These are phyloP conservation scores for Candida tetrigidarum DNA, from an alignment of 1,139 yeast species.

Conservation along the genomic window DNA sequence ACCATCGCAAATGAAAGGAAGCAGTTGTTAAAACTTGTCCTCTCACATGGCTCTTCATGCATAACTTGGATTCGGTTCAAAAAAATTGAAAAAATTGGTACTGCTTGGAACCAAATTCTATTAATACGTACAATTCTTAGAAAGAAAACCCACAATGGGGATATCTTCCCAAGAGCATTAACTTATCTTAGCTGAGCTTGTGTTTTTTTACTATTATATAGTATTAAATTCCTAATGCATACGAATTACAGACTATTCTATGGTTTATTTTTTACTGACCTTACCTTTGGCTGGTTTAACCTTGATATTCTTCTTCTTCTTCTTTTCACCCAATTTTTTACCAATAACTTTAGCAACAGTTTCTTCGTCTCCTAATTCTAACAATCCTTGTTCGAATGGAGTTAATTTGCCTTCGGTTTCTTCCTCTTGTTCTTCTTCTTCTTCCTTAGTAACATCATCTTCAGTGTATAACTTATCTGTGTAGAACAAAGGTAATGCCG, in stretches of 20 bases:
- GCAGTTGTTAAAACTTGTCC: slow-evolving; percentile 40
- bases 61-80: slow-evolving; percentile 56
- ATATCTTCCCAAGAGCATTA: no score
- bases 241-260: no score
- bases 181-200: no score
- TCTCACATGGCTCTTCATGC: slow-evolving; percentile 50
- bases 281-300: slow-evolving; percentile 18
- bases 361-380: slow-evolving; percentile 79
- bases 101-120: slow-evolving; percentile 37
- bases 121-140: slow-evolving; percentile 26
- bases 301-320: slow-evolving; percentile 14
- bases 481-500: slow-evolving; percentile 82
- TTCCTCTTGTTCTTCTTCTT: slow-evolving; percentile 32
- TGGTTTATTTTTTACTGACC: slow-evolving; percentile 1
- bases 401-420: slow-evolving; percentile 48
- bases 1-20: slow-evolving; percentile 21
- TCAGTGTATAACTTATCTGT: slow-evolving; percentile 59
- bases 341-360: slow-evolving; percentile 56
- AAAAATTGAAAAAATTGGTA: slow-evolving; percentile 52
- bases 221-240: no score
- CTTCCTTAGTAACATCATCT: slow-evolving; percentile 30
- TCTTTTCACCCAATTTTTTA: slow-evolving; percentile 30
- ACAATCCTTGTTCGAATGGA: slow-evolving; percentile 73
- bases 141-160: no score
- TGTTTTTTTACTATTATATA: no score